Evolutionary conservation across 2,329 filamentous ascomycete species (phyloP).

Genomic region (Diaporthe eres): DNA sequence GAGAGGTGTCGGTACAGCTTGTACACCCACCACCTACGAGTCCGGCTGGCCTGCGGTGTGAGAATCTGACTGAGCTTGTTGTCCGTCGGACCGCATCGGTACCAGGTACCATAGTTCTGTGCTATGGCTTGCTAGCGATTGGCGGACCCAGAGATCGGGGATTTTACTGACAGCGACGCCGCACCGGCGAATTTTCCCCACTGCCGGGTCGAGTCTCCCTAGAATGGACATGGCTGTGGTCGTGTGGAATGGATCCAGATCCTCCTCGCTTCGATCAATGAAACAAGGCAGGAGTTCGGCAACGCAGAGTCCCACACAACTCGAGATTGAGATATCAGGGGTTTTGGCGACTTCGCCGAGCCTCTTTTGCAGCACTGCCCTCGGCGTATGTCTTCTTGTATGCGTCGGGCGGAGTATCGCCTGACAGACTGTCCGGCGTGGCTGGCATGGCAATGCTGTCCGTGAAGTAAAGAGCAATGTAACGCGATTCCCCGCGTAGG

Average conservation of each 20-base stretch:
- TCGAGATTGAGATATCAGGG: constrained; percentile 34
- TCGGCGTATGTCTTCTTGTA: neutral
- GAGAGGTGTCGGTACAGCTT: neutral
- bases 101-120: constrained; percentile 25
- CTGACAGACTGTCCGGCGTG: constrained; percentile 6
- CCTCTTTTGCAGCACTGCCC: constrained; percentile 22
- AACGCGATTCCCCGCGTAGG: constrained; percentile 4
- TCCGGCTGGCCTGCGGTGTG: constrained; percentile 7
- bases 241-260: constrained; percentile 41
- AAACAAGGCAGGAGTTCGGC: constrained; percentile 38
- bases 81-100: constrained; percentile 15
- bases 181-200: constrained; percentile 39
- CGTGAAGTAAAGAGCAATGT: neutral
- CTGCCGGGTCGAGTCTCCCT: constrained; percentile 38
- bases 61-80: constrained; percentile 24
- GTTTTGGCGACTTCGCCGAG: constrained; percentile 17
- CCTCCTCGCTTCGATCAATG: constrained; percentile 38
- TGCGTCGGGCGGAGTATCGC: neutral
- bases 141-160: constrained; percentile 40
- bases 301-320: constrained; percentile 33
- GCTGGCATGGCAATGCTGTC: constrained; percentile 6
- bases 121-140: constrained; percentile 40
- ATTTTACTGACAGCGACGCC: constrained; percentile 40
- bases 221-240: constrained; percentile 38
- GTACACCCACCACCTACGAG: neutral